These are phyloP conservation scores for Lactarius pseudohatsudake DNA, from an alignment of 768 basidiomycete genomes.

Conservation along the genomic window DNA sequence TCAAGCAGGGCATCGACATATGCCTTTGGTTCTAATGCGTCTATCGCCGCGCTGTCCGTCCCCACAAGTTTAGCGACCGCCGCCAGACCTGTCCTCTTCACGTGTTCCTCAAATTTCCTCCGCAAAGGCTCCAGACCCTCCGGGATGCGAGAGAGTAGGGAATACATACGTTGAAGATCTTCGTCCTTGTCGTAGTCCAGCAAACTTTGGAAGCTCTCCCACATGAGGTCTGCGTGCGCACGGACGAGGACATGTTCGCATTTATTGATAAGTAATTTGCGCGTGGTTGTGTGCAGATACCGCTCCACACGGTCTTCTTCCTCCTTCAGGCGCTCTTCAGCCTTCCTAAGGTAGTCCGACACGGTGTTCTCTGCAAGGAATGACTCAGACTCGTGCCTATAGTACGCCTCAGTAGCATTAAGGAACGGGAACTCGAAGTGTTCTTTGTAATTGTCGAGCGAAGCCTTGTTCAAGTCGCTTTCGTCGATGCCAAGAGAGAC, in stretches of 20 bases:
- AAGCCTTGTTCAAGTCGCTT: conserved; percentile 85
- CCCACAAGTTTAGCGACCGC: conserved; percentile 72
- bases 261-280: conserved; percentile 73
- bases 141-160: conserved; percentile 84
- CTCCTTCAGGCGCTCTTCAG: conserved; percentile 87
- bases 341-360: conserved; percentile 93
- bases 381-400: conserved; percentile 86
- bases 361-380: conserved; percentile 88
- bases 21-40: conserved; percentile 82
- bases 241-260: conserved; percentile 94
- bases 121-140: conserved; percentile 89
- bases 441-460: conserved; percentile 89
- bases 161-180: conserved; percentile 94
- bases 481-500: conserved; percentile 95
- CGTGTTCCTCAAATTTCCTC: conserved; percentile 92
- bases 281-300: conserved; percentile 86
- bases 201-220: conserved; percentile 87
- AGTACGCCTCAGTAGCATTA: conserved; percentile 84
- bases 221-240: conserved; percentile 80
- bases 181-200: conserved; percentile 94
- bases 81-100: conserved; percentile 83
- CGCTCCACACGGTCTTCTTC: conserved; percentile 95
- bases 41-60: conserved; percentile 52
- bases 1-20: conserved; percentile 92
- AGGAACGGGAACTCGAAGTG: conserved; percentile 91